Conservation (phyloP, 805 yeast species). For the Brettanomyces bruxellensis region DNA sequence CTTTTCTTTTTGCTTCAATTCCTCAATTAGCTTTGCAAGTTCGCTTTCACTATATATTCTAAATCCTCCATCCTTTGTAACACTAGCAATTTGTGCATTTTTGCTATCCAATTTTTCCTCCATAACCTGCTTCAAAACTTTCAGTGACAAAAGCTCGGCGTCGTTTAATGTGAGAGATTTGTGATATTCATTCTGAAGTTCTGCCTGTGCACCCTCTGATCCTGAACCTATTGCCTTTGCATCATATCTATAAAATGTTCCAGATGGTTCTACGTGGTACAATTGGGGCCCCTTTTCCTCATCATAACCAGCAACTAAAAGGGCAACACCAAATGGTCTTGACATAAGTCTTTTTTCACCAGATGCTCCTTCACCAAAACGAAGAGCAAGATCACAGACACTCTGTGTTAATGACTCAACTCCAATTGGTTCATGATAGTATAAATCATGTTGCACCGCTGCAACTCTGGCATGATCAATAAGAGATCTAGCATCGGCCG, state of each 20-base stretch:
- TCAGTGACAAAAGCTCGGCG: conserved; percentile 83
- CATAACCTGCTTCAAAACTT: conserved; percentile 95
- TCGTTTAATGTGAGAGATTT: conserved; percentile 83
- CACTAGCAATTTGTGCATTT: conserved; percentile 91
- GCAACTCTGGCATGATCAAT: conserved; percentile 95
- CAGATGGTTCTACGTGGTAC: conserved; percentile 98
- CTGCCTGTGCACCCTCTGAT: conserved; percentile 98
- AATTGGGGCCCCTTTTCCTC: conserved; percentile 91
- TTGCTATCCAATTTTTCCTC: conserved; percentile 94
- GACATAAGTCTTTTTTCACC: conserved; percentile 96
- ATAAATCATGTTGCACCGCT: conserved; percentile 77
- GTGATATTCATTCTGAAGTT: conserved; percentile 93
- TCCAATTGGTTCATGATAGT: conserved; percentile 85
- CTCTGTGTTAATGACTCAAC: conserved; percentile 93
- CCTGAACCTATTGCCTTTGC: conserved; percentile 99
- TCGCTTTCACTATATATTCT: conserved; percentile 74
- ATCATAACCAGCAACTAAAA: conserved; percentile 91
- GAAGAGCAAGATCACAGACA: conserved; percentile 91
- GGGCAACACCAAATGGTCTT: conserved; percentile 97
- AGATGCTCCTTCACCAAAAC: conserved; percentile 95
- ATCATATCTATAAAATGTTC: conserved; percentile 94
- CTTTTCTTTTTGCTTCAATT: conserved; percentile 60
- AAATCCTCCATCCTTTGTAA: conserved; percentile 81
- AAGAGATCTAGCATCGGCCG: conserved; percentile 98
- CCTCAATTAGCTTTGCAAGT: conserved; percentile 73